Evolutionary conservation across 1,284 basidiomycete genomes (phyloP).

Genomic region (Puccinia coronata): DNA sequence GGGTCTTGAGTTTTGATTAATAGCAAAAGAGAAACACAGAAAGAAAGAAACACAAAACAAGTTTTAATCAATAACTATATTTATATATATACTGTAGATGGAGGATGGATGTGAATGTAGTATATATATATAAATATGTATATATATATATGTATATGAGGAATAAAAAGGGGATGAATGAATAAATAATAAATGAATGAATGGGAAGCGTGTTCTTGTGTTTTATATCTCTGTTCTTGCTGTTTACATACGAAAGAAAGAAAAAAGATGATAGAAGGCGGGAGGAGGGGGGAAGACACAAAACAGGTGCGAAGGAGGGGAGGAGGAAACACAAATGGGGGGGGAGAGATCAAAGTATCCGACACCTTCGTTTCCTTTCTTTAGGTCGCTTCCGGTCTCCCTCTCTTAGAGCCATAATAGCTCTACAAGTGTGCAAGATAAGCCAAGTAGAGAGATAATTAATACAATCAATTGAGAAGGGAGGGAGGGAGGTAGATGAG

Average conservation of each 20-base stretch:
- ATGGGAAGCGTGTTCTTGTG: neutral
- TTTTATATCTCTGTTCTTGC: conserved; percentile 16
- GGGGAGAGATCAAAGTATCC: conserved; percentile 23
- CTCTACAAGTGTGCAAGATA: conserved; percentile 11
- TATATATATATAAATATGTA: too few species aligned
- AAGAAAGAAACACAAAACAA: neutral
- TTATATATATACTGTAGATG: too few species aligned
- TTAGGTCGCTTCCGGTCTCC: conserved; percentile 43
- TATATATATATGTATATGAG: neutral
- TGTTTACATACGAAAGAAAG: conserved; percentile 7
- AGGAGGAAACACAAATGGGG: neutral
- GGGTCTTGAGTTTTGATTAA: too few species aligned
- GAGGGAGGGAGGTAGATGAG: neutral
- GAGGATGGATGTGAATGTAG: too few species aligned
- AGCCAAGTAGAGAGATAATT: neutral
- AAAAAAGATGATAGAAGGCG: neutral
- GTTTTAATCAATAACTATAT: neutral
- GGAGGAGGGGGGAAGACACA: neutral
- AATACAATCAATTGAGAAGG: neutral
- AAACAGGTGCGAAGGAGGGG: too few species aligned
- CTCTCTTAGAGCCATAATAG: conserved; percentile 42
- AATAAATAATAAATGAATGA: neutral
- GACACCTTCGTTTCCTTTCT: conserved; percentile 47
- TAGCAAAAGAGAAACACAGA: neutral
- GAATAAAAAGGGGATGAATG: neutral